Conservation (phyloP, 306 rosid species). For the Abrus precatorius region DNA sequence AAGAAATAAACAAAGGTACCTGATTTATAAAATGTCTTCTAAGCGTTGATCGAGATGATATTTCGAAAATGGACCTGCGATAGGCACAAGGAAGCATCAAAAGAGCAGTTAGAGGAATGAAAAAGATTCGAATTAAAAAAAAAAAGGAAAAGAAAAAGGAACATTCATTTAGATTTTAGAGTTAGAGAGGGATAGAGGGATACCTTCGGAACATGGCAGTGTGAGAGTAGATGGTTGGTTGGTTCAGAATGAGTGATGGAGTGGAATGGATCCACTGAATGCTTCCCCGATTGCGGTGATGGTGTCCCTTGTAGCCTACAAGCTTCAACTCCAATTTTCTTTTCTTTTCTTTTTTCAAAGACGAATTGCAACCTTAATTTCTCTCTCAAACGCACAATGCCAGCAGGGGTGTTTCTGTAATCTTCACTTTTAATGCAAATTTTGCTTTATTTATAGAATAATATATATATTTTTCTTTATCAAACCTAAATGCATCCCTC, state of each 20-base stretch:
- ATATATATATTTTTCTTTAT: too few relatives aligned
- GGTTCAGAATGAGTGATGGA: background rate
- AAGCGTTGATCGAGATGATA: constrained; percentile 65
- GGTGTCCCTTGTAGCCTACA: too few relatives aligned
- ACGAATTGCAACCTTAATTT: too few relatives aligned
- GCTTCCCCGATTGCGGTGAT: background rate
- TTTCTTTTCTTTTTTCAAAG: too few relatives aligned
- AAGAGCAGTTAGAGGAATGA: background rate
- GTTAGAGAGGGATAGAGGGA: too few relatives aligned
- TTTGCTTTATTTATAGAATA: too few relatives aligned
- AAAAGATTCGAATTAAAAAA: constrained; percentile 15
- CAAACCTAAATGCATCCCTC: too few relatives aligned
- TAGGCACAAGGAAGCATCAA: constrained; percentile 18
- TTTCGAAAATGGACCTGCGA: constrained; percentile 76
- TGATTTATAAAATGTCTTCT: constrained; percentile 61
- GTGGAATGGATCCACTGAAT: constrained; percentile 9
- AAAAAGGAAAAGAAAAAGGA: background rate
- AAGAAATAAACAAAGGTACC: constrained; percentile 51
- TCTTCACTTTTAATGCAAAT: too few relatives aligned
- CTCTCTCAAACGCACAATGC: too few relatives aligned
- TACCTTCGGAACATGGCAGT: constrained; percentile 27
- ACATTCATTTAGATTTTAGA: background rate
- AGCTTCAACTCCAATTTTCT: too few relatives aligned
- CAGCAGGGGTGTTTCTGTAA: too few relatives aligned
- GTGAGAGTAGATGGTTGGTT: background rate